Evolutionary conservation across 2,329 filamentous ascomycete genomes (phyloP).

Genomic region (Pseudogymnoascus sp.): DNA sequence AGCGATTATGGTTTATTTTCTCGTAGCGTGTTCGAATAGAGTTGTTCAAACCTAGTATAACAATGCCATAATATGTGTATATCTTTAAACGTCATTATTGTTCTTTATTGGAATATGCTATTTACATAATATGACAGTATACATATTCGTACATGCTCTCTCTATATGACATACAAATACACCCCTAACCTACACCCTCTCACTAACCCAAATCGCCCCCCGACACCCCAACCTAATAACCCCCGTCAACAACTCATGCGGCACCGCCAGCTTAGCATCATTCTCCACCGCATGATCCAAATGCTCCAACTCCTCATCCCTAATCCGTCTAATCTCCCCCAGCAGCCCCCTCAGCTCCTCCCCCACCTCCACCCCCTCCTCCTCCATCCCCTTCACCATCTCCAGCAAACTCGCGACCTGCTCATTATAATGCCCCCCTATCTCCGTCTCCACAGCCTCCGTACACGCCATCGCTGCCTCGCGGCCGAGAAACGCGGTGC

Average conservation of each 20-base stretch:
- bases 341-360: slow-evolving; percentile 68
- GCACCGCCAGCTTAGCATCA: slow-evolving; percentile 80
- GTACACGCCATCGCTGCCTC: slow-evolving; percentile 98
- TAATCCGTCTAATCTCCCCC: slow-evolving; percentile 66
- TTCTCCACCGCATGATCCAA: slow-evolving; percentile 90
- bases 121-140: slow-evolving; percentile 1
- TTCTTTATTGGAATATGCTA: not conserved
- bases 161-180: slow-evolving; percentile 9
- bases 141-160: slow-evolving; percentile 16
- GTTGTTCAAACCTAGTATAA: slow-evolving; percentile 1
- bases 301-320: slow-evolving; percentile 96
- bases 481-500: slow-evolving; percentile 76
- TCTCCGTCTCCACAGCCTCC: slow-evolving; percentile 96
- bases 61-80: not conserved
- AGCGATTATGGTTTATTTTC: not conserved
- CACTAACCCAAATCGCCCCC: slow-evolving; percentile 86
- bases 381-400: slow-evolving; percentile 71
- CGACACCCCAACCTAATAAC: slow-evolving; percentile 85
- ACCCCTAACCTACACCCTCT: slow-evolving; percentile 44
- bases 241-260: slow-evolving; percentile 80
- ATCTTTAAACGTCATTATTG: not conserved
- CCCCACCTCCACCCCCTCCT: slow-evolving; percentile 69
- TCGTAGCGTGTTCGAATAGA: slow-evolving; percentile 1
- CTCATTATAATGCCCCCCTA: slow-evolving; percentile 89
- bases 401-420: slow-evolving; percentile 76